Evolutionary conservation across 805 yeast species (phyloP).

Genomic region (Candida ponderosae): DNA sequence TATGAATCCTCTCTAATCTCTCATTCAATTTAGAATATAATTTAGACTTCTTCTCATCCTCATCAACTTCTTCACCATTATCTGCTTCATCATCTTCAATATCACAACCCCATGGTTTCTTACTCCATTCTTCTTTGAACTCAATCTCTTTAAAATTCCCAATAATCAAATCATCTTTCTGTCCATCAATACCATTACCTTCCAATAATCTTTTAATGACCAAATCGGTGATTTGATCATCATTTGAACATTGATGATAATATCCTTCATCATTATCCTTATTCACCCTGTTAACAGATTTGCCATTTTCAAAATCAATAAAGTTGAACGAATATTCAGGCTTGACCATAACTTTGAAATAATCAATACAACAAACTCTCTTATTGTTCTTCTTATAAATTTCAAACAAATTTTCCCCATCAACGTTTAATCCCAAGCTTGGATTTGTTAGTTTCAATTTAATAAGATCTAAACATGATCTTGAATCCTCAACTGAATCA

Average conservation of each 20-base stretch:
- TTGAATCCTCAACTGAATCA: constrained; percentile 81
- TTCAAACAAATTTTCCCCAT: constrained; percentile 34
- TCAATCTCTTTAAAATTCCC: constrained; percentile 56
- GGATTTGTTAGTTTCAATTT: constrained; percentile 63
- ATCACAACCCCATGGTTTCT: constrained; percentile 2
- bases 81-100: constrained; percentile 2
- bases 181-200: constrained; percentile 23
- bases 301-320: not conserved
- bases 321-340: not conserved
- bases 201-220: constrained; percentile 16
- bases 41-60: constrained; percentile 2
- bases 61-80: not conserved
- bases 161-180: constrained; percentile 45
- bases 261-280: constrained; percentile 23
- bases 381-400: constrained; percentile 25
- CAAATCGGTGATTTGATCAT: constrained; percentile 47
- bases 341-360: constrained; percentile 12
- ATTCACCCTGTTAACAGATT: constrained; percentile 6
- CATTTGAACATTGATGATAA: constrained; percentile 41
- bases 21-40: constrained; percentile 26
- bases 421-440: constrained; percentile 47
- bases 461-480: constrained; percentile 69
- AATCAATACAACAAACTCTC: constrained; percentile 26
- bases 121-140: constrained; percentile 26
- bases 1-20: constrained; percentile 41